Conservation (phyloP, 1,284 basidiomycete species). For the Cutaneotrichosporon dermatis region DNA sequence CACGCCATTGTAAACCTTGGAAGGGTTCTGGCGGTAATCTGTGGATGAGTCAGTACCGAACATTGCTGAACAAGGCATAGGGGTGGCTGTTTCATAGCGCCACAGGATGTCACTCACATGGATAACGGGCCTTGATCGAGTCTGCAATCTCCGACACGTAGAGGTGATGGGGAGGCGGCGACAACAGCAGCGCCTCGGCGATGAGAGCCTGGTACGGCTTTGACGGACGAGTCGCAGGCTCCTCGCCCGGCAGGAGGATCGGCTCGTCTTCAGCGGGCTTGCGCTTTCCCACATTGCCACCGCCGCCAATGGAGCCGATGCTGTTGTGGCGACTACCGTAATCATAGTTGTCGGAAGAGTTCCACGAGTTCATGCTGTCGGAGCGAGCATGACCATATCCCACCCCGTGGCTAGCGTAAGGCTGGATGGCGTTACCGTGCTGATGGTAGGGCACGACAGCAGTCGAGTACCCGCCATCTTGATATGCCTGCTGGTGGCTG, state of each 20-base stretch:
- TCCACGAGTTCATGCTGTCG: constrained; percentile 2
- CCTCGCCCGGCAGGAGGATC: constrained; percentile 41
- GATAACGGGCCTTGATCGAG: constrained; percentile 41
- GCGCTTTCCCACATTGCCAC: too few relatives aligned
- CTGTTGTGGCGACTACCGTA: background rate
- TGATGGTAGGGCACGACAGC: background rate
- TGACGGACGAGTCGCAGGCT: constrained; percentile 38
- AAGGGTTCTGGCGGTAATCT: constrained; percentile 48
- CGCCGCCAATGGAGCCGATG: background rate
- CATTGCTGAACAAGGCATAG: background rate
- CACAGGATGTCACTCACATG: constrained; percentile 35
- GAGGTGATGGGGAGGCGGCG: constrained; percentile 43
- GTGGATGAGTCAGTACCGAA: constrained; percentile 1
- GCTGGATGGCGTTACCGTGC: background rate
- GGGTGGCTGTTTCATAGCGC: background rate
- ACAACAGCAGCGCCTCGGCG: constrained; percentile 42
- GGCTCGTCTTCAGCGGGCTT: constrained; percentile 33
- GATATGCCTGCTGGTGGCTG: constrained; percentile 1
- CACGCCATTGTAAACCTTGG: constrained; percentile 50
- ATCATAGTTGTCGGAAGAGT: background rate
- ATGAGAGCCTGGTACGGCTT: constrained; percentile 47
- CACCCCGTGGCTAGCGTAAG: background rate
- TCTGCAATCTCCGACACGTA: constrained; percentile 48
- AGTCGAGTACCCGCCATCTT: background rate
- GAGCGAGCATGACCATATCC: background rate